Evolutionary conservation across 2,329 filamentous ascomycete genomes (phyloP).

Genomic region (Nothopassalora personata): DNA sequence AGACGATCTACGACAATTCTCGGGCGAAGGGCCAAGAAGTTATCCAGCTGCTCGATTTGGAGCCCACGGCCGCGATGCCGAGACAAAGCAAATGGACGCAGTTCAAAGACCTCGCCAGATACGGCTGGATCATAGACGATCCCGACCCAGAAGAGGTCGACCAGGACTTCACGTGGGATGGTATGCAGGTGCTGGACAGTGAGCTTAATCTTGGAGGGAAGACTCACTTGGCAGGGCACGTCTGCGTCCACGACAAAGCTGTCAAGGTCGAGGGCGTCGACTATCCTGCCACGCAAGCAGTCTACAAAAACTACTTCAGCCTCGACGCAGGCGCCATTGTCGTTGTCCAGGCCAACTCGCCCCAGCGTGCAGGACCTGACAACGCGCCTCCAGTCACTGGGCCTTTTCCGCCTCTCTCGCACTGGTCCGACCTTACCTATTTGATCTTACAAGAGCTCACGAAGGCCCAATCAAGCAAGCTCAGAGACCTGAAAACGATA

Average conservation of each 20-base stretch:
- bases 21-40: neutral
- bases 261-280: neutral
- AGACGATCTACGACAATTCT: neutral
- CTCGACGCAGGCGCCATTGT: conserved; percentile 2
- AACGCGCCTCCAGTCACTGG: conserved; percentile 1
- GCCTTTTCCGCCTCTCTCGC: conserved; percentile 2
- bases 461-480: neutral
- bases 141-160: neutral
- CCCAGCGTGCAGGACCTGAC: neutral
- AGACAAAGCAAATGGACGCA: neutral
- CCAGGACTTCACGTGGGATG: neutral
- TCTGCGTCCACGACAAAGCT: neutral
- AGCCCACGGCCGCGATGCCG: too few relatives aligned
- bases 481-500: conserved; percentile 1
- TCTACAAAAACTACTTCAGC: conserved; percentile 1
- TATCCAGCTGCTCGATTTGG: neutral
- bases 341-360: neutral
- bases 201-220: neutral
- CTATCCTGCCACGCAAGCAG: neutral
- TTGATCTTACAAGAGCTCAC: conserved; percentile 11
- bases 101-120: neutral
- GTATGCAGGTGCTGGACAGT: neutral
- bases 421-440: conserved; percentile 14
- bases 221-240: neutral
- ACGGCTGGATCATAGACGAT: neutral